Evolutionary conservation across 2,329 filamentous ascomycete species (phyloP), one percentile per base, ranked within the genome.

Genomic region (Cryphonectria parasitica): DNA sequence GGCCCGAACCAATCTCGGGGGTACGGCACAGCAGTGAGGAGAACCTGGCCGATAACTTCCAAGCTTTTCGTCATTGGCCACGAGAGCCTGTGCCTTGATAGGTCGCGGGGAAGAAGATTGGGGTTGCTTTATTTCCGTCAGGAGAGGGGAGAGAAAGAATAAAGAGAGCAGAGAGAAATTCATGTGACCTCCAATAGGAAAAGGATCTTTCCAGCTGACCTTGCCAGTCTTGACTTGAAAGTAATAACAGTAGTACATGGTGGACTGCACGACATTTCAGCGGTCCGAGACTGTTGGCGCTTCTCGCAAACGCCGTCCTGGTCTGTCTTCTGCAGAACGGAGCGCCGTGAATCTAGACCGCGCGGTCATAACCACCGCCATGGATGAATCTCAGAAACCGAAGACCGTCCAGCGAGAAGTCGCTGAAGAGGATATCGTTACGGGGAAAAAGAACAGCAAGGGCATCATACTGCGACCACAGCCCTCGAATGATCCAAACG

Each of bases 401-500:
- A 25, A 58, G 19, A 10, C 39, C 2, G 19, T 45, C 15, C 54
- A 60, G 39, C 54, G 15, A 61, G 54, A 67, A 15, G 54, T 67
- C 36, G 52, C 36, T 11, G 65, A 67, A 19, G 36, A 25, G 54
- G 65, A 60, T 31, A 62, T 60, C 17, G 65, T 28, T 25, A 39
- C 25, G 25, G 63, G 41, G 13, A 64, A 60, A 25, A 58, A 2
- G 17, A 58, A 25, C 64, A 66, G 25, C 49, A 66, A 25, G 15
- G 64, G 52, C 36, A 31, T 66, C 54, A 61, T 45, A 1, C 15
- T 67, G 65, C 65, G 54, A 45, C 65, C 65, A 19, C 65, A 67
- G 39, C 65, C 65, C n/a, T 61, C 65, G n/a, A 67, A 67, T 49
- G 65, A 67, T 49, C 54, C 65, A 15, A 67, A 67, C 28, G 65